Percentiles rank a stretch among this genome's conserved stretches.
These are phyloP conservation scores for Aspergillus tamarii DNA, from an alignment of 2,329 filamentous ascomycete genomes.

Conservation along the genomic window DNA sequence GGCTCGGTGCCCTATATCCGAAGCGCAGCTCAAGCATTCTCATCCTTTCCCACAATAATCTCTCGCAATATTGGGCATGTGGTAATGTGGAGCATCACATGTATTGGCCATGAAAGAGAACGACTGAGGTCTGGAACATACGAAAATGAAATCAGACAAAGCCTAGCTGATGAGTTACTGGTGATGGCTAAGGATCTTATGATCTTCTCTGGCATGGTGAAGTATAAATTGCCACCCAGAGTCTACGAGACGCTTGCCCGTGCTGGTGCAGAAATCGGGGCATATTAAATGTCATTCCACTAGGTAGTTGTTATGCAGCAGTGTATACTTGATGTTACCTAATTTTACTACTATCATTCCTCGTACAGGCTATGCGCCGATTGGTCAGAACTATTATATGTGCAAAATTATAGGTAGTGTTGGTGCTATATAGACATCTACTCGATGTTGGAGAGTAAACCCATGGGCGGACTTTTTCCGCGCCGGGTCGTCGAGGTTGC, in stretches of 20 bases:
- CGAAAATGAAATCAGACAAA: conserved; percentile 55
- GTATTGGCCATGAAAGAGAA: conserved; percentile 78
- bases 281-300: conserved; percentile 31
- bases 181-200: conserved; percentile 87
- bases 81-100: conserved; percentile 89
- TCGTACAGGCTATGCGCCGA: not conserved
- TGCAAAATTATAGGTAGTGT: not conserved
- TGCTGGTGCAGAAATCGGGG: conserved; percentile 69
- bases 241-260: conserved; percentile 87
- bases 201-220: conserved; percentile 89
- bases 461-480: not conserved
- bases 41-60: conserved; percentile 75
- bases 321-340: not conserved
- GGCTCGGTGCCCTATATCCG: conserved; percentile 81
- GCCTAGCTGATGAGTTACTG: conserved; percentile 69
- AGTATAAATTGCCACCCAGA: conserved; percentile 83
- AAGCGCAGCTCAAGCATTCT: conserved; percentile 77
- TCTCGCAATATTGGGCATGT: conserved; percentile 88
- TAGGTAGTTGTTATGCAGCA: not conserved
- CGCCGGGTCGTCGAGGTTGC: not conserved
- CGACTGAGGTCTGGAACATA: conserved; percentile 71
- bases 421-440: not conserved
- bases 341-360: not conserved
- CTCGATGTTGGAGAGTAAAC: not conserved
- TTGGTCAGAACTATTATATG: not conserved